A percentile compares a stretch with the other conserved stretches of the same genome.
These are phyloP conservation scores for Rhizopogon roseolus DNA, from an alignment of 768 basidiomycete genomes.

Conservation along the genomic window DNA sequence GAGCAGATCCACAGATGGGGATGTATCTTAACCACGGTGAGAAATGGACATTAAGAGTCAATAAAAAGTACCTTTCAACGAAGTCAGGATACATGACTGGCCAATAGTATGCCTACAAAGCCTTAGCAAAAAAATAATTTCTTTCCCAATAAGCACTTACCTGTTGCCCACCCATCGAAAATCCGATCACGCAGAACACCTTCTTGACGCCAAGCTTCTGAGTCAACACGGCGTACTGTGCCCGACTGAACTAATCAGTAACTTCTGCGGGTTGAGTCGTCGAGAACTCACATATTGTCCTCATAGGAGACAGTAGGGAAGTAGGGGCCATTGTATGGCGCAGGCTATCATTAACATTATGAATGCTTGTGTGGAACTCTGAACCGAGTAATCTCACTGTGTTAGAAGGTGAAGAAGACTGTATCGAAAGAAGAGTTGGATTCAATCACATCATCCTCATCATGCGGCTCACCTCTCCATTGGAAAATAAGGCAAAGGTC, in stretches of 20 bases:
- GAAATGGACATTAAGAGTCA: neutral
- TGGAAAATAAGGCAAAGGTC: slow-evolving; percentile 54
- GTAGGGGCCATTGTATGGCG: slow-evolving; percentile 55
- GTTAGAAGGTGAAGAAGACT: slow-evolving; percentile 63
- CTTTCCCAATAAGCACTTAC: slow-evolving; percentile 10
- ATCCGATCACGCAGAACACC: slow-evolving; percentile 45
- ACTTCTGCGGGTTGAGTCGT: neutral
- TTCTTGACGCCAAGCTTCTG: slow-evolving; percentile 40
- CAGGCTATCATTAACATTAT: slow-evolving; percentile 30
- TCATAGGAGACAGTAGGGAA: slow-evolving; percentile 53
- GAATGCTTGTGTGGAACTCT: neutral
- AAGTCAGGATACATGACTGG: slow-evolving; percentile 50
- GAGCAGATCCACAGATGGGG: slow-evolving; percentile 47
- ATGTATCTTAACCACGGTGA: slow-evolving; percentile 36
- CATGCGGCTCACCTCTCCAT: slow-evolving; percentile 43
- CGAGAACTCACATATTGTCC: slow-evolving; percentile 45
- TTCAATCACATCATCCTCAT: neutral
- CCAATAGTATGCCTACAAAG: slow-evolving; percentile 49
- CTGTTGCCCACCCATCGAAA: slow-evolving; percentile 59
- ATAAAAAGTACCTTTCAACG: slow-evolving; percentile 36
- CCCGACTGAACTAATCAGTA: slow-evolving; percentile 32
- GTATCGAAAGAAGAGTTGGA: neutral
- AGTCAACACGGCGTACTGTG: slow-evolving; percentile 50
- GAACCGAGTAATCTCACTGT: slow-evolving; percentile 19
- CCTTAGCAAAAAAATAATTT: neutral